Evolutionary conservation across 768 basidiomycete genomes (phyloP), one percentile per base, ranked within the genome.

Genomic region (Boletales sp.): DNA sequence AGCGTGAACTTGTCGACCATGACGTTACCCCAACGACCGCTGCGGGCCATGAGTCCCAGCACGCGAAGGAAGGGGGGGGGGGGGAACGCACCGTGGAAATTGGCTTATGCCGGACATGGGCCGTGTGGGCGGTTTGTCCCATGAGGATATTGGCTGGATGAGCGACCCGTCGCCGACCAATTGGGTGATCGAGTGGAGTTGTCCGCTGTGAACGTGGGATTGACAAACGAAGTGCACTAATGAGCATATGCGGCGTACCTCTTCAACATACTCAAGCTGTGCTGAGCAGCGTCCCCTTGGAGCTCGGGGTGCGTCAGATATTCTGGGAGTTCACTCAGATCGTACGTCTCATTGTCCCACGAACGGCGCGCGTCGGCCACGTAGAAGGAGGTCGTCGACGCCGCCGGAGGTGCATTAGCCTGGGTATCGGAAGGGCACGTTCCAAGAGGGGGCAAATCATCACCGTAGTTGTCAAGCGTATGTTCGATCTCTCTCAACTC

Each of bases 1-100:
- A 19, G 28, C 28, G 44, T 54, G 36, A 46, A 47, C 9, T 41
- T 37, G 30, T 54, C 46, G 32, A 56, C 53, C 53, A 54, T 49
- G 7, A 54, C 46, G 19, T 41, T 46, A 7, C 52, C 55, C 52
- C 48, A 56, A 13, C 53, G 48, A 45, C 44, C 53, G 25, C 53
- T 54, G 43, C 25, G 5, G 25, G 25, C 25, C 4, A 5, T 28
- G 25, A 28, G 7, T 28, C 6, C 5, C 3, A 7, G 25, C 25
- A 4, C 25, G 25, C 25, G 4, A 28, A 6, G 4, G 25, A 28
- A 28, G 5, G 25, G 4, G 4, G 25, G 25, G 6, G 25, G 25
- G 25, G 6, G 25, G 25, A 5, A 28, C 25, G 25, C 6, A 48
- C 47, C 47, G 47, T 34, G 40, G 33, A 34, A 14, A 28, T 12